These are phyloP conservation scores for Coccomyxa sp. DNA, from an alignment of 139 green algal genomes.

Conservation along the genomic window DNA sequence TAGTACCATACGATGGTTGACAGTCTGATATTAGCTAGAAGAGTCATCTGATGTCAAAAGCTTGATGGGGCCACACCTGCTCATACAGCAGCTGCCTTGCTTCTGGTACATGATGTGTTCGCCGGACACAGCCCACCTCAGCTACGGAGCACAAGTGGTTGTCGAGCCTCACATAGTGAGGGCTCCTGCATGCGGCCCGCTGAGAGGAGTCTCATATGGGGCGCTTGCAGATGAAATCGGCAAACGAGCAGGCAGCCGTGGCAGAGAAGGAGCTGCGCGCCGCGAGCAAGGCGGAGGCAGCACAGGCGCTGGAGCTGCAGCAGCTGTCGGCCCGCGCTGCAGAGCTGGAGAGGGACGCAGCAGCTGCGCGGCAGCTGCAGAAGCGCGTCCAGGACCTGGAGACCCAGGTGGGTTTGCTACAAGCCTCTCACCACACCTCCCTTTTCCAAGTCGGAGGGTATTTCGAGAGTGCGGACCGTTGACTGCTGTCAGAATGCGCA, in stretches of 20 bases:
- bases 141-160: no score
- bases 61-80: no score
- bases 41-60: background rate
- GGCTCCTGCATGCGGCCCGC: background rate
- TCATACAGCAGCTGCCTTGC: no score
- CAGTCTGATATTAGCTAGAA: background rate
- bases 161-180: no score
- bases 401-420: background rate
- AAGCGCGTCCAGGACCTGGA: background rate
- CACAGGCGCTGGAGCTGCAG: background rate
- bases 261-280: background rate
- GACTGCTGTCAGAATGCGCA: no score
- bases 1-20: background rate
- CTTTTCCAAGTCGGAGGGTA: no score
- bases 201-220: background rate
- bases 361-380: background rate
- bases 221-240: no score
- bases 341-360: background rate
- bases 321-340: background rate
- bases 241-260: background rate
- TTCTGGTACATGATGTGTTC: no score
- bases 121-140: no score
- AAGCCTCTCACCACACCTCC: no score
- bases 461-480: no score
- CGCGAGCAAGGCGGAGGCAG: background rate